These are phyloP conservation scores for Musa troglodytarum DNA, from an alignment of 176 grass and related monocot species.

Conservation along the genomic window DNA sequence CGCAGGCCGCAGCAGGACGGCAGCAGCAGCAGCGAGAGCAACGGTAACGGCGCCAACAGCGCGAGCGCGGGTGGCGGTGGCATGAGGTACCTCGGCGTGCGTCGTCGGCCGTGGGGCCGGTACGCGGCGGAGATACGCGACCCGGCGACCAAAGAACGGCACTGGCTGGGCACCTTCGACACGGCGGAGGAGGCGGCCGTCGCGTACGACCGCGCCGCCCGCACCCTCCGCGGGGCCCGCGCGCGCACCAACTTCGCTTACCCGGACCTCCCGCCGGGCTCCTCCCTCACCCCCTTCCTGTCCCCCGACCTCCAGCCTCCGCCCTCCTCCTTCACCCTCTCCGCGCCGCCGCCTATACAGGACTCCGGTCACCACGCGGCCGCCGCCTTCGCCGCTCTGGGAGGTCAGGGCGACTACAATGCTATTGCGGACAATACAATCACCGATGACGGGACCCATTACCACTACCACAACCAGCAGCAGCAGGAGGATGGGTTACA, in stretches of 20 bases:
- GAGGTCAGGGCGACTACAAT: background rate
- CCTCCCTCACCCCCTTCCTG: conserved; percentile 90
- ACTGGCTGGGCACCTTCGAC: conserved; percentile 96
- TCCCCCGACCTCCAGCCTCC: conserved; percentile 70
- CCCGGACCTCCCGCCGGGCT: conserved; percentile 84
- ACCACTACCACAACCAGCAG: background rate
- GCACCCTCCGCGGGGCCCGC: conserved; percentile 56
- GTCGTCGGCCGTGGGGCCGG: conserved; percentile 78
- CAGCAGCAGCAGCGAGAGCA: background rate
- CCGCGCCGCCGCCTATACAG: background rate
- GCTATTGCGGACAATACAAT: background rate
- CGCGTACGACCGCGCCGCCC: conserved; percentile 87
- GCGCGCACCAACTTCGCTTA: conserved; percentile 95
- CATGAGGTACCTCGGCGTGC: conserved; percentile 70
- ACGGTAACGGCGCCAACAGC: conserved; percentile 2
- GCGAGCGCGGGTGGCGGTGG: conserved; percentile 21
- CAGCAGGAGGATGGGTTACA: conserved; percentile 24
- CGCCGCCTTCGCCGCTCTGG: background rate
- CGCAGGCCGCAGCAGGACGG: conserved; percentile 27
- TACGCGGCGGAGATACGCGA: conserved; percentile 99
- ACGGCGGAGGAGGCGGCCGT: conserved; percentile 94
- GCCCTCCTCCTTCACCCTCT: conserved; percentile 36
- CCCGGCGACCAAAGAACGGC: conserved; percentile 87
- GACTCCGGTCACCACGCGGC: background rate
- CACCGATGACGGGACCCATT: background rate